Conservation (phyloP, 1,139 yeast species). For the Pichia sp. region DNA sequence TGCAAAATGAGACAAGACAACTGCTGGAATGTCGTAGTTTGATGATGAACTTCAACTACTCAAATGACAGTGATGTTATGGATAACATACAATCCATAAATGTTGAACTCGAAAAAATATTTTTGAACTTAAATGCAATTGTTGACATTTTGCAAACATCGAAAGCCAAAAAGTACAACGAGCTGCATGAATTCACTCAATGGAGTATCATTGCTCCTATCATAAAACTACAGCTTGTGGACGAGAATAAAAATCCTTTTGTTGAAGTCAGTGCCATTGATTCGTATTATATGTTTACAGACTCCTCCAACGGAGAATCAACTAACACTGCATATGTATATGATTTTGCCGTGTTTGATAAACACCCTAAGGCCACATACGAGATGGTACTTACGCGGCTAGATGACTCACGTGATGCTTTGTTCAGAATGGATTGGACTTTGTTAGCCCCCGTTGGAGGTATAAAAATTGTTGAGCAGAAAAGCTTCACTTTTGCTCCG, state of each 20-base stretch:
- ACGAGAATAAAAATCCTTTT: slow-evolving; percentile 41
- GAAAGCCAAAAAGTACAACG: slow-evolving; percentile 35
- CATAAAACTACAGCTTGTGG: slow-evolving; percentile 46
- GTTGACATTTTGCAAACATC: slow-evolving; percentile 50
- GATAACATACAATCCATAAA: slow-evolving; percentile 41
- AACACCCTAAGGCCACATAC: slow-evolving; percentile 26
- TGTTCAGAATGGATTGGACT: slow-evolving; percentile 64
- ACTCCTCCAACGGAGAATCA: slow-evolving; percentile 46
- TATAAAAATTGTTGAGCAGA: slow-evolving; percentile 58
- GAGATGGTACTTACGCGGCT: slow-evolving; percentile 25
- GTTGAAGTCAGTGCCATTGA: slow-evolving; percentile 47
- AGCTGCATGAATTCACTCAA: slow-evolving; percentile 35
- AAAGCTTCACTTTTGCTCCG: slow-evolving; percentile 55
- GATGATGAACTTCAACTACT: slow-evolving; percentile 29
- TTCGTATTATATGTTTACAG: slow-evolving; percentile 38
- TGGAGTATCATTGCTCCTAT: slow-evolving; percentile 47
- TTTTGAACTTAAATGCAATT: slow-evolving; percentile 57
- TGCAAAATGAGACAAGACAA: slow-evolving; percentile 56
- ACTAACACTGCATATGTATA: slow-evolving; percentile 38
- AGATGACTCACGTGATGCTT: slow-evolving; percentile 40
- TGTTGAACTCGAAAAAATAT: slow-evolving; percentile 53
- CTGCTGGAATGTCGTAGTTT: slow-evolving; percentile 33
- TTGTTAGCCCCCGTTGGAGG: slow-evolving; percentile 84
- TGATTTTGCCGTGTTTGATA: slow-evolving; percentile 28
- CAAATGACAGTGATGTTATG: slow-evolving; percentile 22